Conservation (phyloP, 1,284 basidiomycete genomes). For the Leccinum pachyderme region DNA sequence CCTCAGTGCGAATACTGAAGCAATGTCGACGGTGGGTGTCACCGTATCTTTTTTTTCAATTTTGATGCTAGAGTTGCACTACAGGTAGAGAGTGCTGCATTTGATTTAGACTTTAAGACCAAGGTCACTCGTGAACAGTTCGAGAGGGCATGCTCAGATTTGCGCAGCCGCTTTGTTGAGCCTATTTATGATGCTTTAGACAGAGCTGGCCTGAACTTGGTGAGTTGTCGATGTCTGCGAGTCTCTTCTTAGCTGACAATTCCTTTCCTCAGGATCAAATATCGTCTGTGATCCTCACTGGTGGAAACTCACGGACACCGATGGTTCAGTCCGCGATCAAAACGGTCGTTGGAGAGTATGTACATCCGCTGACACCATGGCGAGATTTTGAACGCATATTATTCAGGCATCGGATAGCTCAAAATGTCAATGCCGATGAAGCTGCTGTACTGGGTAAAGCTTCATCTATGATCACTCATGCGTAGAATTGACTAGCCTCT, state of each 20-base stretch:
- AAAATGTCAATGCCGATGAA: slow-evolving; percentile 97
- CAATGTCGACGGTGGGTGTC: slow-evolving; percentile 60
- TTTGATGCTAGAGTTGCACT: slow-evolving; percentile 8
- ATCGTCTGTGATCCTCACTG: slow-evolving; percentile 88
- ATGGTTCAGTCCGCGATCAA: slow-evolving; percentile 86
- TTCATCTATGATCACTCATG: background rate
- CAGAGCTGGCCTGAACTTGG: slow-evolving; percentile 67
- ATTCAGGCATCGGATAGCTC: slow-evolving; percentile 73
- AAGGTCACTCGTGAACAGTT: slow-evolving; percentile 77
- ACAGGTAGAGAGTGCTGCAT: slow-evolving; percentile 83
- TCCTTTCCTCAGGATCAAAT: slow-evolving; percentile 56
- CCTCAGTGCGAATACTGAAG: slow-evolving; percentile 89
- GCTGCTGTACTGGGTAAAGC: slow-evolving; percentile 81
- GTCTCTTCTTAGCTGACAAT: slow-evolving; percentile 3
- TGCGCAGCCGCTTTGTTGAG: slow-evolving; percentile 60
- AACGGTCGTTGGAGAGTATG: slow-evolving; percentile 72
- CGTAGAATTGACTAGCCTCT: slow-evolving; percentile 7
- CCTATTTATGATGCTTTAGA: slow-evolving; percentile 80
- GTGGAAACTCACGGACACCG: slow-evolving; percentile 88
- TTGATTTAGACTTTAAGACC: slow-evolving; percentile 88
- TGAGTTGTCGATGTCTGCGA: slow-evolving; percentile 22
- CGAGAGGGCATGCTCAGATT: slow-evolving; percentile 68
- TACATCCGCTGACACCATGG: slow-evolving; percentile 10
- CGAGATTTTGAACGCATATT: slow-evolving; percentile 11
- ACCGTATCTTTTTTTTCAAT: background rate